Conservation (phyloP, 345 rosid genomes). For the Reutealis trisperma region DNA sequence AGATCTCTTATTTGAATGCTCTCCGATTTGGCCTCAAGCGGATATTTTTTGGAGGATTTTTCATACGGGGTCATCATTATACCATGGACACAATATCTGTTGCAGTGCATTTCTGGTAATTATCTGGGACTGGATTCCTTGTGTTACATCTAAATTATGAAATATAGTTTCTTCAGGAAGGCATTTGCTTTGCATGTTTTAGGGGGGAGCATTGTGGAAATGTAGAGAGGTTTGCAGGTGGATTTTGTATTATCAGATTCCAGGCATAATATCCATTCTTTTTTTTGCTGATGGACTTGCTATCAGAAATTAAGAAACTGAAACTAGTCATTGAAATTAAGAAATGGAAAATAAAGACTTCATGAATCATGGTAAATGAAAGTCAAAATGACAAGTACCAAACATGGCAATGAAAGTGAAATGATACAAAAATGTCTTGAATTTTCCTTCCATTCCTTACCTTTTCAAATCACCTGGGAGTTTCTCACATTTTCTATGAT, state of each 20-base stretch:
- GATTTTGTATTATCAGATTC: not conserved
- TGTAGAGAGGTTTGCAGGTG: not conserved
- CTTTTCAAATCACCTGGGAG: not conserved
- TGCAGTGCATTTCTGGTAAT: conserved; percentile 95
- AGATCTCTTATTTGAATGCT: conserved; percentile 93
- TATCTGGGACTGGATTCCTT: not conserved
- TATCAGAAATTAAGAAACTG: not conserved
- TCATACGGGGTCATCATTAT: conserved; percentile 95
- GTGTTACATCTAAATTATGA: not conserved
- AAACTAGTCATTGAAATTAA: not conserved
- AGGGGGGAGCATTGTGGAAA: not conserved
- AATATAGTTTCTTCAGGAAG: not conserved
- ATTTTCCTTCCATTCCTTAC: not conserved
- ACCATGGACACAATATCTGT: conserved; percentile 99
- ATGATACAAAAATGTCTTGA: not conserved
- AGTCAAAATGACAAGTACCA: not conserved
- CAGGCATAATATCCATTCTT: not conserved
- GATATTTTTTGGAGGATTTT: conserved; percentile 95
- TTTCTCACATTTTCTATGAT: not conserved
- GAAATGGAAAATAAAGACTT: not conserved
- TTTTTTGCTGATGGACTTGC: not conserved
- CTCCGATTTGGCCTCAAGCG: conserved; percentile 91
- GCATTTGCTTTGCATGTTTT: not conserved
- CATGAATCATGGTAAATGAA: not conserved
- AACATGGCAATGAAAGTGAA: not conserved